Percentiles rank a stretch among this genome's conserved stretches.
phyloP scores from a whole-genome alignment of 176 grass and related monocot species.

The Puccinellia tenuiflora region DNA sequence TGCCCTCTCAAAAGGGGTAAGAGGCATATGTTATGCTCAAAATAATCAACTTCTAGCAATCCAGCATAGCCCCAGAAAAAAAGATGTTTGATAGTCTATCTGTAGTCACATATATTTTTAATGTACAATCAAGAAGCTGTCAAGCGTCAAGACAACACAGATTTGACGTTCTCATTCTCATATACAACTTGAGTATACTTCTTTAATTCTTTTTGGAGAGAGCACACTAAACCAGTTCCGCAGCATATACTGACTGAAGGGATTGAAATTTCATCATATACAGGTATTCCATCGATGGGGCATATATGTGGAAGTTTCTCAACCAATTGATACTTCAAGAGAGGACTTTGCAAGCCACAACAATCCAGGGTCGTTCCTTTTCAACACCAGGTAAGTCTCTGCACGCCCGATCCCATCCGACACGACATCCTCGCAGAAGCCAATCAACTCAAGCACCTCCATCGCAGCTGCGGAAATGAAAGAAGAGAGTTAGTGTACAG shows the following conservation, averaged over 20 bases:
- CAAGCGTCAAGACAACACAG: background rate
- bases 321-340: conserved; percentile 73
- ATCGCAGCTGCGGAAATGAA: conserved; percentile 50
- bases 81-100: background rate
- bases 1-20: background rate
- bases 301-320: background rate
- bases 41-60: background rate
- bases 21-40: background rate
- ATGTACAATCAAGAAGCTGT: background rate
- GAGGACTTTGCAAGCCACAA: conserved; percentile 87
- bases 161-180: background rate
- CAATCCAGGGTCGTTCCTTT: conserved; percentile 88
- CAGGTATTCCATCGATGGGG: background rate
- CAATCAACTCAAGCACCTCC: conserved; percentile 87
- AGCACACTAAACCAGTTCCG: background rate
- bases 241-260: background rate
- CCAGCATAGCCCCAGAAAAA: background rate
- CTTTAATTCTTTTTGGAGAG: background rate
- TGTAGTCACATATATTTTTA: background rate
- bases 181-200: background rate
- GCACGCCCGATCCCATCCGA: conserved; percentile 53
- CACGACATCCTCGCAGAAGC: conserved; percentile 71
- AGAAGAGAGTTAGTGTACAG: background rate
- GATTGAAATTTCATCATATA: conserved; percentile 1
- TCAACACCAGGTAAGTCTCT: conserved; percentile 79